Evolutionary conservation across 2,329 filamentous ascomycete species (phyloP), one percentile per base, ranked within the genome.

Genomic region (Hymenoscyphus fructigenus): DNA sequence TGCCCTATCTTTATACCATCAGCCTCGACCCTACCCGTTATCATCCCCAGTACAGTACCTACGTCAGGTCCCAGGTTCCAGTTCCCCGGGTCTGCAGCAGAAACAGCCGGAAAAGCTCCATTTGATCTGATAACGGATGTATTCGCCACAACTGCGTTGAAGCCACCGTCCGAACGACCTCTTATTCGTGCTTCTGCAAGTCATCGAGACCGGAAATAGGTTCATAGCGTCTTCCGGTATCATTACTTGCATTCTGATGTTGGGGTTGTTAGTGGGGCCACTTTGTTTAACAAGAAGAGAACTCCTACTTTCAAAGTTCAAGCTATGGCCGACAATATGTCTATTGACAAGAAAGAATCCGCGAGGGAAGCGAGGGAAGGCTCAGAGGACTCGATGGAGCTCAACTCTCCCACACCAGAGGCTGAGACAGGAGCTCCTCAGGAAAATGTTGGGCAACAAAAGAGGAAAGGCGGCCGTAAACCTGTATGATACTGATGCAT

Each of bases 401-500:
- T 72, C 60, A 70, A 71, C 58, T 72, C 70, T 57, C 88, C 86
- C 56, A 86, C 84, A 68, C 84, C 84, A 20, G 87, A 89, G 67
- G 80, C 81, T 72, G 86, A 88, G 61, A 65, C 68, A 23, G 72
- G 75, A 73, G 67, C 70, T 64, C 69, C 76, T 61, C 71, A 73
- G 32, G 83, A 83, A 70, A 85, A 57, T 28, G 85, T 85, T 75
- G 65, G 66, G 23, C 86, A 87, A 68, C 93, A 93, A 76, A 99
- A 99, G 84, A 88, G 95, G 76, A 99, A 99, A 83, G 95, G 95
- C 75, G 95, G 95, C 67, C 89, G 95, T 76, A 99, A 98, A 83
- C 95, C 95, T 76, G 95, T 98, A 88, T 79, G 87, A 84, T 71
- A 64, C 53, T 47, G 41, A 15, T 53, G n/a, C 50, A 26, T 41